phyloP scores from a whole-genome alignment of 1,284 basidiomycete species.

The Cryptococcus sp. region DNA sequence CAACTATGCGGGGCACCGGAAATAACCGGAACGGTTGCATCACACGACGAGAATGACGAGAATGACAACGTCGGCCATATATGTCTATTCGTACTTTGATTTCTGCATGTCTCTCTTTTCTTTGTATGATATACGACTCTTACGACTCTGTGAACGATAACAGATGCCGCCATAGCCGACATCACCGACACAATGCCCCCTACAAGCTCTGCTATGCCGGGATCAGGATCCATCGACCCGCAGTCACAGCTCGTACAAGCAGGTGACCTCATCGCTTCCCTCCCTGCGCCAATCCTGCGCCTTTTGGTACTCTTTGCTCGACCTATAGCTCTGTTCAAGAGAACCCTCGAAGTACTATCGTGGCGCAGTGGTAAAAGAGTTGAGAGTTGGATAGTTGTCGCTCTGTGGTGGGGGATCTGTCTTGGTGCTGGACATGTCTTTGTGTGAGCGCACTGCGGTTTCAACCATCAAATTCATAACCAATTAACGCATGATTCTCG shows the following conservation, averaged over 20 bases:
- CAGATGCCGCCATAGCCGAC: too few species aligned
- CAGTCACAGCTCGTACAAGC: constrained; percentile 19
- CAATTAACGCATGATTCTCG: background rate
- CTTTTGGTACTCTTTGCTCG: constrained; percentile 57
- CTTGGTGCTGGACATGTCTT: constrained; percentile 62
- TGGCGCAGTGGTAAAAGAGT: constrained; percentile 66
- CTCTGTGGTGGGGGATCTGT: constrained; percentile 74
- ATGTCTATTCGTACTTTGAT: too few species aligned
- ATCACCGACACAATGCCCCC: background rate
- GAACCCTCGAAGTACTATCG: constrained; percentile 59
- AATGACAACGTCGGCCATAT: too few species aligned
- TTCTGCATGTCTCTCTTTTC: too few species aligned
- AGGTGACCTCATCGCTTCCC: constrained; percentile 44
- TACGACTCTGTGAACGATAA: too few species aligned
- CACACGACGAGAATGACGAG: too few species aligned
- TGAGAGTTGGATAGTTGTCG: constrained; percentile 68
- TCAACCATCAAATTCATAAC: background rate
- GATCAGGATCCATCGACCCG: constrained; percentile 7
- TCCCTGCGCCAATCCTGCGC: constrained; percentile 50
- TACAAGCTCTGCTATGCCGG: background rate
- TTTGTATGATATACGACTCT: too few species aligned
- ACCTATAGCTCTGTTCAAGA: constrained; percentile 58
- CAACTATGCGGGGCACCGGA: too few species aligned
- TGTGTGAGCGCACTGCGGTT: constrained; percentile 56
- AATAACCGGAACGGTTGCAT: too few species aligned